These are phyloP conservation scores for Penicillium argentinense DNA, from an alignment of 495 filamentous ascomycete genomes.

Conservation along the genomic window DNA sequence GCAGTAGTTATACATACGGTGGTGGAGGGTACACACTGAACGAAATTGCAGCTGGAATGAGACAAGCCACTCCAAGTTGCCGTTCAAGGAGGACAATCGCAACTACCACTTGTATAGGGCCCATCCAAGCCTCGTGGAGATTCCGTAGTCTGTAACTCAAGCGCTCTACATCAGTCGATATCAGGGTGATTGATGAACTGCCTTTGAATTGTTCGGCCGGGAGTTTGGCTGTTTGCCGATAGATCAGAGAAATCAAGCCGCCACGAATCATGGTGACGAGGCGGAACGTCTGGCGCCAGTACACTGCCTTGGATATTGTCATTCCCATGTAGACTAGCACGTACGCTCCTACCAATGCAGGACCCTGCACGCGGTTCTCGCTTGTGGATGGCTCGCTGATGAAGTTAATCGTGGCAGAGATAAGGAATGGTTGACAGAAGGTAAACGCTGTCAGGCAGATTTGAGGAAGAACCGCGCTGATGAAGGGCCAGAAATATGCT, in stretches of 20 bases:
- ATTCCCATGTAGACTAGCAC: constrained; percentile 56
- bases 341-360: constrained; percentile 58
- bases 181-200: constrained; percentile 50
- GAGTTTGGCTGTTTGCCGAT: constrained; percentile 32
- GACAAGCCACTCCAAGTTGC: constrained; percentile 45
- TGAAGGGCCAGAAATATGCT: constrained; percentile 27
- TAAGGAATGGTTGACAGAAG: constrained; percentile 60
- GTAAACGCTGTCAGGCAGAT: constrained; percentile 51
- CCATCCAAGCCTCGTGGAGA: constrained; percentile 53
- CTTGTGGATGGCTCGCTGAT: constrained; percentile 22
- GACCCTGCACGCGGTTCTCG: constrained; percentile 41
- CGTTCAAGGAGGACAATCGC: constrained; percentile 52
- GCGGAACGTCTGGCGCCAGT: constrained; percentile 52
- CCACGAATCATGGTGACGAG: constrained; percentile 52
- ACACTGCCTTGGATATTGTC: constrained; percentile 47
- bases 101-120: constrained; percentile 49
- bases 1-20: constrained; percentile 4
- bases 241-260: constrained; percentile 39
- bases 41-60: constrained; percentile 47
- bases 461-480: constrained; percentile 46
- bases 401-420: constrained; percentile 45
- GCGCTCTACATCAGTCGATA: constrained; percentile 54
- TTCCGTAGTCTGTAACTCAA: constrained; percentile 30
- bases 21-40: constrained; percentile 32
- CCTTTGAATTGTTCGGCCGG: constrained; percentile 28